phyloP scores from a whole-genome alignment of 805 yeast genomes.

The Kluyveromyces wickerhamii region DNA sequence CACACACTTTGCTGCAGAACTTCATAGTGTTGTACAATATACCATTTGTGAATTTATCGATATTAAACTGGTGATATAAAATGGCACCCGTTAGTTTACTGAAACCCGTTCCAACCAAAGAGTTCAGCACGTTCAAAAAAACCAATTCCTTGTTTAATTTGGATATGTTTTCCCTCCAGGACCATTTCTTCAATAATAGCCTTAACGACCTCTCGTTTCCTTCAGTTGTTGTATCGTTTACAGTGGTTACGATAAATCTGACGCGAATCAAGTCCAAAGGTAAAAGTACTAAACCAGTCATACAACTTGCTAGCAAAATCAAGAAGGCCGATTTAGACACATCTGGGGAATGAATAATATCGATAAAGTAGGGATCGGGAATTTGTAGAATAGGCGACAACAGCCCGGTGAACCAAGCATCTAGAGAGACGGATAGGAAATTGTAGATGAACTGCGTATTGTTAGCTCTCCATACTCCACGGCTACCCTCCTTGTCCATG shows the following conservation, averaged over 20 bases:
- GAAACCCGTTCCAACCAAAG: constrained; percentile 52
- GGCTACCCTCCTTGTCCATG: constrained; percentile 61
- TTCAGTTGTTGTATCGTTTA: constrained; percentile 21
- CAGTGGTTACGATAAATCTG: constrained; percentile 62
- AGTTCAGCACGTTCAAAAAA: constrained; percentile 60
- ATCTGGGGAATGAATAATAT: constrained; percentile 70
- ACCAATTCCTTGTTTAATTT: constrained; percentile 53
- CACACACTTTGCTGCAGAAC: constrained; percentile 54
- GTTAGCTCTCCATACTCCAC: constrained; percentile 64
- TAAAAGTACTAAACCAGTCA: constrained; percentile 63
- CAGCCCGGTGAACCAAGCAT: constrained; percentile 89
- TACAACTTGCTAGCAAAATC: constrained; percentile 60
- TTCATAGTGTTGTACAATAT: constrained; percentile 49
- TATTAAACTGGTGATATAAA: constrained; percentile 49
- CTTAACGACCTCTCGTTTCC: constrained; percentile 58
- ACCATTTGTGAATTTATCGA: constrained; percentile 62
- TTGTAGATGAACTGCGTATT: constrained; percentile 74
- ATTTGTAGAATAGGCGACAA: constrained; percentile 71
- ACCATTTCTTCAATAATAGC: constrained; percentile 46
- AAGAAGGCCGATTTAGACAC: constrained; percentile 61
- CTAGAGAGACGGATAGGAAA: constrained; percentile 66
- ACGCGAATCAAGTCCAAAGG: constrained; percentile 81
- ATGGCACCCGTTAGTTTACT: constrained; percentile 59
- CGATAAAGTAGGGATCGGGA: constrained; percentile 86
- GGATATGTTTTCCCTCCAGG: constrained; percentile 31